phyloP scores from a whole-genome alignment of 345 rosid genomes.

The Anastatica hierochuntica region DNA sequence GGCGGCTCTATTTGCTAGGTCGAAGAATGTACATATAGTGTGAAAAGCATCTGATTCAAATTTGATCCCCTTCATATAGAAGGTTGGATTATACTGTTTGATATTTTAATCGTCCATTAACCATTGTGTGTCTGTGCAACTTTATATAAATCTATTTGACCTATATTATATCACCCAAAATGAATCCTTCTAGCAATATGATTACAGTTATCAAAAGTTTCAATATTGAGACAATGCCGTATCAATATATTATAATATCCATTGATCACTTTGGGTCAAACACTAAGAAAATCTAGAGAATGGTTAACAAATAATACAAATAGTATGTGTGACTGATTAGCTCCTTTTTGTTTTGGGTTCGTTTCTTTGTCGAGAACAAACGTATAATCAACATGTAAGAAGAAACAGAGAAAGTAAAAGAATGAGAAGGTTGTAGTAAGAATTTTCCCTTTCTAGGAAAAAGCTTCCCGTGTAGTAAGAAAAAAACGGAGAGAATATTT shows the following conservation, averaged over 20 bases:
- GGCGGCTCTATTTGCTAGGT: conserved; percentile 14
- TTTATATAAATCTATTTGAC: no score
- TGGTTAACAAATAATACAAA: not conserved
- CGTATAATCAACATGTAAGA: not conserved
- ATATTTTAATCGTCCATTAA: no score
- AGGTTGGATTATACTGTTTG: conserved; percentile 21
- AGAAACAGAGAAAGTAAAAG: conserved; percentile 4
- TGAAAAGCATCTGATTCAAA: conserved; percentile 27
- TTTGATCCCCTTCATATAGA: conserved; percentile 18
- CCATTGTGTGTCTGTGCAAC: no score
- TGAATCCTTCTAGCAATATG: no score
- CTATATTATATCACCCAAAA: no score
- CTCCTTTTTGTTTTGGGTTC: not conserved
- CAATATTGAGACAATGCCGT: not conserved
- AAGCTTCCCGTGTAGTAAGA: conserved; percentile 2
- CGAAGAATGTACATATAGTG: conserved; percentile 15
- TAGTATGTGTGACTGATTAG: conserved; percentile 3
- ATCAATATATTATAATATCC: conserved; percentile 10
- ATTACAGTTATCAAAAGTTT: conserved; percentile 4
- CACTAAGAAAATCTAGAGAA: not conserved
- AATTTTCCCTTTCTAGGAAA: not conserved
- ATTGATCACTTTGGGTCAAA: conserved; percentile 19
- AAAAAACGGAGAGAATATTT: no score
- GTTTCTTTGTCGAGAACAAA: conserved; percentile 10
- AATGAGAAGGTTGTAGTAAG: not conserved